Conservation (phyloP, 139 green algal genomes). For the Limnomonas spitsbergensis region DNA sequence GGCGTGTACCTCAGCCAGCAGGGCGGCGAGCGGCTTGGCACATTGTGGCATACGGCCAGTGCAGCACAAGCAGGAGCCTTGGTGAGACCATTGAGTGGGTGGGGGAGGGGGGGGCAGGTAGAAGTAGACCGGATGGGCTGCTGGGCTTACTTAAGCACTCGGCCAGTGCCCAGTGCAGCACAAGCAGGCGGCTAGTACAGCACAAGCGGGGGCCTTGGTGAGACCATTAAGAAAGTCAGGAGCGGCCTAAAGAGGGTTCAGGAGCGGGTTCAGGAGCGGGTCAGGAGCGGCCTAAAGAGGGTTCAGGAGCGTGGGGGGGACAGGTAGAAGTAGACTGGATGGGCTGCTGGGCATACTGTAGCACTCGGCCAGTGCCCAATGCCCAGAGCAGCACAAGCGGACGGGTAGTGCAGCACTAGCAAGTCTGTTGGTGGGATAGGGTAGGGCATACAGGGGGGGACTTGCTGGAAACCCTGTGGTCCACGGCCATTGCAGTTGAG, state of each 20-base stretch:
- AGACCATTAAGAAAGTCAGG: neutral
- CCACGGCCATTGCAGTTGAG: too few relatives aligned
- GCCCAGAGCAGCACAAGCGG: conserved; percentile 35
- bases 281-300: too few relatives aligned
- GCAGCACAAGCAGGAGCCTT: conserved; percentile 74
- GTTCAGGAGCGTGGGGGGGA: too few relatives aligned
- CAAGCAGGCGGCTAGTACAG: conserved; percentile 64
- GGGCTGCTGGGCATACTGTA: neutral
- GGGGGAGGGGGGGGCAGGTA: too few relatives aligned
- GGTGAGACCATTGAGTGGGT: conserved; percentile 41
- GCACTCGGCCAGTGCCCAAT: neutral
- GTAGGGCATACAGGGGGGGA: too few relatives aligned
- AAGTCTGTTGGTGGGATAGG: conserved; percentile 60
- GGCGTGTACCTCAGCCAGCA: conserved; percentile 27
- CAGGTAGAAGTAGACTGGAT: too few relatives aligned
- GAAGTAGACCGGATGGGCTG: neutral
- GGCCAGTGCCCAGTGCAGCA: neutral
- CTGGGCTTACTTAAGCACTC: neutral
- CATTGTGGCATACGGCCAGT: conserved; percentile 63
- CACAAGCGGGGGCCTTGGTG: conserved; percentile 74
- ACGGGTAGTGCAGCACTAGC: conserved; percentile 74
- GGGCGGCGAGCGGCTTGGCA: conserved; percentile 29
- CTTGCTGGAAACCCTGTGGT: too few relatives aligned
- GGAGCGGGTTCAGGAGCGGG: too few relatives aligned
- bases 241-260: neutral